A percentile compares a stretch with the other conserved stretches of the same genome.
Evolutionary conservation across 345 rosid genomes (phyloP).

Genomic region (Linum lewisii): DNA sequence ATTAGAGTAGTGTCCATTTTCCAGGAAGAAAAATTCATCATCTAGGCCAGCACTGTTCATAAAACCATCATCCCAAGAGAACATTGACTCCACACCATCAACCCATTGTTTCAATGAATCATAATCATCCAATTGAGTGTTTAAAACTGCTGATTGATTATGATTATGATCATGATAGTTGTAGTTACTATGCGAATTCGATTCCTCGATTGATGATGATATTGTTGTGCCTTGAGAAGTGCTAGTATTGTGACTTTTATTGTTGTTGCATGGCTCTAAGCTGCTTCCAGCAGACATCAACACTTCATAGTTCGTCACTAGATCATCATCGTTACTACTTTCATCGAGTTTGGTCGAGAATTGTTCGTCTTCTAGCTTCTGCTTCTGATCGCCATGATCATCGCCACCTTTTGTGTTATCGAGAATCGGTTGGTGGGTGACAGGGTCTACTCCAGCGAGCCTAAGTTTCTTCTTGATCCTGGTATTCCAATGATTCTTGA

Average conservation of each 20-base stretch:
- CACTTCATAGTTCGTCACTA: constrained; percentile 27
- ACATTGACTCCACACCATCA: constrained; percentile 46
- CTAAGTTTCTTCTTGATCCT: constrained; percentile 72
- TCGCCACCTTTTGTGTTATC: constrained; percentile 9
- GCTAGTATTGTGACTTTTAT: constrained; percentile 31
- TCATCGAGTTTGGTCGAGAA: constrained; percentile 15
- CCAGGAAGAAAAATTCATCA: constrained; percentile 30
- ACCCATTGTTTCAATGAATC: constrained; percentile 38
- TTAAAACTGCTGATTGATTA: neutral
- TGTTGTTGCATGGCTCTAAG: constrained; percentile 28
- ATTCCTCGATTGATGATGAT: constrained; percentile 27
- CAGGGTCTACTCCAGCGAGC: constrained; percentile 57
- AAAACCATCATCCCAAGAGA: constrained; percentile 54
- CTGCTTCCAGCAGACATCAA: constrained; percentile 18
- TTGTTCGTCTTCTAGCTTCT: constrained; percentile 12
- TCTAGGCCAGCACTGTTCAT: constrained; percentile 20
- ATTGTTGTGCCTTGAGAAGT: constrained; percentile 7
- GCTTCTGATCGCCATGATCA: neutral
- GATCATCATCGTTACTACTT: neutral
- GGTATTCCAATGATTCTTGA: constrained; percentile 93
- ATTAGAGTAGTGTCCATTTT: constrained; percentile 12
- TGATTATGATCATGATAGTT: neutral
- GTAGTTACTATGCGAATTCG: constrained; percentile 14
- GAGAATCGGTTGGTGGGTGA: constrained; percentile 40
- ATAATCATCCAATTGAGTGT: neutral